These are phyloP conservation scores for Zymoseptoria crescenta DNA, from an alignment of 2,329 filamentous ascomycete species.

Conservation along the genomic window DNA sequence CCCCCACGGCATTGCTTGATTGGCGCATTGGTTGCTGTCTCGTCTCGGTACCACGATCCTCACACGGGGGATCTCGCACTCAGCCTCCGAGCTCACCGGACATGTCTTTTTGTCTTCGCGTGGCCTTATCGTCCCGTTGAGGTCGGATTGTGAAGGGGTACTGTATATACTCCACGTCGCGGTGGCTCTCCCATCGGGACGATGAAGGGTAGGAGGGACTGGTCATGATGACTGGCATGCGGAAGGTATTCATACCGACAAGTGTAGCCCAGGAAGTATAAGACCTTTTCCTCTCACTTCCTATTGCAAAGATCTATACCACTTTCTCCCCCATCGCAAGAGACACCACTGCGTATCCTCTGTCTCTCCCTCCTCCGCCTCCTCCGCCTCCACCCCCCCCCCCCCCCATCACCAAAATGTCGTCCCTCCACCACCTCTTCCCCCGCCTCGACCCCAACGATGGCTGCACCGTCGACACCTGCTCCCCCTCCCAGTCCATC, in stretches of 20 bases:
- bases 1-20: not conserved
- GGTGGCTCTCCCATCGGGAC: not conserved
- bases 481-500: constrained; percentile 18
- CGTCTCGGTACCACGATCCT: not conserved
- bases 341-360: not conserved
- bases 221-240: not conserved
- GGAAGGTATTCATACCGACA: not conserved
- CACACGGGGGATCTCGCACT: not conserved
- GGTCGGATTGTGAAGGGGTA: not conserved
- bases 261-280: not conserved
- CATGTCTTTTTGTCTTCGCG: no score
- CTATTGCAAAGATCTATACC: not conserved
- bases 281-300: not conserved
- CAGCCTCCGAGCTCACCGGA: no score
- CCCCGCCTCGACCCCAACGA: constrained; percentile 18
- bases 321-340: not conserved
- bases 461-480: constrained; percentile 25
- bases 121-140: no score
- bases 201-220: not conserved
- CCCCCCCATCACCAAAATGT: constrained; percentile 4
- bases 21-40: not conserved
- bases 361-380: no score
- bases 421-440: constrained; percentile 8
- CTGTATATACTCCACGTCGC: not conserved
- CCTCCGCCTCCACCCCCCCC: not conserved